Percentiles rank a stretch among this genome's conserved stretches.
phyloP scores from a whole-genome alignment of 768 basidiomycete species.

The Wakefieldia striispora region DNA sequence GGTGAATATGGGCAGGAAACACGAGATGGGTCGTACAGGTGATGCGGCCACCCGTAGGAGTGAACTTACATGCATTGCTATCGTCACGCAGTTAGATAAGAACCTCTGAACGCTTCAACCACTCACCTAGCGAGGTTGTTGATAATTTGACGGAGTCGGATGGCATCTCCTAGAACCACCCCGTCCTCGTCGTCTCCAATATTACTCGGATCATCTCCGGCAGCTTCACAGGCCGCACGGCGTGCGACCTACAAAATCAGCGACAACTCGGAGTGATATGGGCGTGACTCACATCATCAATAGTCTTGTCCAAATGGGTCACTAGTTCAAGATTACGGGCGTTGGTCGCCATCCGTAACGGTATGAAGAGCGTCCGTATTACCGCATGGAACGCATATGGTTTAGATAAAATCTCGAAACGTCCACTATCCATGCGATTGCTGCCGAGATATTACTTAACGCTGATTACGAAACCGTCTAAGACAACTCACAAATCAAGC shows the following conservation, averaged over 20 bases:
- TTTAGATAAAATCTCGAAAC: constrained; percentile 66
- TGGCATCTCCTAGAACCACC: constrained; percentile 81
- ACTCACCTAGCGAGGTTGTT: constrained; percentile 76
- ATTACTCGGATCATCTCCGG: constrained; percentile 41
- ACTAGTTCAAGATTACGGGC: constrained; percentile 65
- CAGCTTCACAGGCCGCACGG: constrained; percentile 55
- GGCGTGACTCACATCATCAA: constrained; percentile 49
- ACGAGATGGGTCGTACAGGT: constrained; percentile 66
- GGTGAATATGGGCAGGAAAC: constrained; percentile 24
- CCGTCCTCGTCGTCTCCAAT: constrained; percentile 45
- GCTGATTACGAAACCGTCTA: neutral
- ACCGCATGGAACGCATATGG: constrained; percentile 79
- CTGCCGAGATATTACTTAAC: constrained; percentile 36
- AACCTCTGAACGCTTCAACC: neutral
- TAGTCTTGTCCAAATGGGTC: constrained; percentile 63
- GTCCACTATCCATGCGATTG: constrained; percentile 84
- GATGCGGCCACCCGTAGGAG: constrained; percentile 64
- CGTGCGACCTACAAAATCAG: constrained; percentile 49
- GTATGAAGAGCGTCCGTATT: constrained; percentile 70
- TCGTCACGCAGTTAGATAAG: neutral
- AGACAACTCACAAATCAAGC: constrained; percentile 63
- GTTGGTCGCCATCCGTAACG: constrained; percentile 64
- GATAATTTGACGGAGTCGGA: constrained; percentile 74
- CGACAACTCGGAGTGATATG: neutral
- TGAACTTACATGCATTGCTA: constrained; percentile 82